These are phyloP conservation scores for Farysia itapuensis DNA, from an alignment of 1,284 basidiomycete species.

Conservation along the genomic window DNA sequence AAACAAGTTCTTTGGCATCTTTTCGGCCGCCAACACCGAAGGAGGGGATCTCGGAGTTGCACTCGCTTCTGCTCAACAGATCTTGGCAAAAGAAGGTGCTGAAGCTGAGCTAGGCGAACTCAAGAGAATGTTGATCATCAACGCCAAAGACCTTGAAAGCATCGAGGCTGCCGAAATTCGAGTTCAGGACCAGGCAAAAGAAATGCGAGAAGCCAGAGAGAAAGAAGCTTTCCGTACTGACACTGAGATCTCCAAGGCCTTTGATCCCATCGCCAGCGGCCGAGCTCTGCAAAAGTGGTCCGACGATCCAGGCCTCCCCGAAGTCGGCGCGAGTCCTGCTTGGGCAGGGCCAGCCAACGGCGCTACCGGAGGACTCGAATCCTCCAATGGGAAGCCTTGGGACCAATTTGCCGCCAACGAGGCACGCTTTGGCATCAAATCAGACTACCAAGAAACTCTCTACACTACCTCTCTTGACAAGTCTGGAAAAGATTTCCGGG, in stretches of 20 bases:
- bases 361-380: constrained; percentile 8
- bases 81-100: constrained; percentile 15
- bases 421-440: constrained; percentile 85
- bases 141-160: constrained; percentile 41
- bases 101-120: constrained; percentile 32
- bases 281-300: constrained; percentile 48
- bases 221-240: constrained; percentile 51
- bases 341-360: constrained; percentile 16
- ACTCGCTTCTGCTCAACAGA: constrained; percentile 43
- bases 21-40: constrained; percentile 43
- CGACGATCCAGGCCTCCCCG: constrained; percentile 40
- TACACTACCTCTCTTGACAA: constrained; percentile 96
- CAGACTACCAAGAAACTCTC: constrained; percentile 86
- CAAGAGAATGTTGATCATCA: constrained; percentile 37
- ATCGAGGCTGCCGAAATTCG: constrained; percentile 39
- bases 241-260: constrained; percentile 46
- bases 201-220: constrained; percentile 31
- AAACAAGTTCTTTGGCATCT: constrained; percentile 48
- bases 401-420: constrained; percentile 97
- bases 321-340: constrained; percentile 30
- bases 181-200: constrained; percentile 40
- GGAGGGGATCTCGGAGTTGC: constrained; percentile 42
- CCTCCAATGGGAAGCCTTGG: constrained; percentile 66
- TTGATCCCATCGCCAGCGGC: constrained; percentile 39
- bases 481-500: constrained; percentile 79